Base-by-base conservation (phyloP, 352 stramenopile genomes). In the Aphanomyces euteiches region DNA sequence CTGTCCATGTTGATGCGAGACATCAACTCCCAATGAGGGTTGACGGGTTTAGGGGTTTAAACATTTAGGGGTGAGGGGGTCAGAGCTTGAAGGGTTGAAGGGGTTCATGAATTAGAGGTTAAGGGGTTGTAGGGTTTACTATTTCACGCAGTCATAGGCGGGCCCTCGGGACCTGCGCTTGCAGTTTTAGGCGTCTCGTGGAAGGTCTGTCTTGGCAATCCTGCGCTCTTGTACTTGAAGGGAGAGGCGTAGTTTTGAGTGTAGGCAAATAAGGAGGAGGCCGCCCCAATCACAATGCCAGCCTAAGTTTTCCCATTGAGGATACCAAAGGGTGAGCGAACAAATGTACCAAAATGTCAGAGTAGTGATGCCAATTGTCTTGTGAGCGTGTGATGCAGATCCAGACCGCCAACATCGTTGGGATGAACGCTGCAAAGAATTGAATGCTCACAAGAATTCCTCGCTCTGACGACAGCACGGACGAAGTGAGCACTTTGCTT, bases 301-400 rank as follows among this genome's bases (percentile, higher is more conserved):
- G 83, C 79, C 50, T 78, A 86, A 6, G 34, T 60, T 15, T 8
- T 15, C 53, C 1, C 1, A 34, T 60, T 10, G 15, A 21, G 19
- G 19, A 1, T 12, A 73, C 2, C 43, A 50, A n/a, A n/a, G 28
- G 28, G 43, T 2, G 17, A n/a, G 43, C 10, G 43, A n/a, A 50
- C 43, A n/a, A 28, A 50, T 71, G 40, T 68, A 88, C 85, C 63
- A 91, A 45, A 53, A 93, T 91, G 67, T 92, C 86, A 38, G 71
- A 83, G 75, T 92, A 94, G 74, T 94, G 82, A 66, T 94, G 86
- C 86, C 86, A 92, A 68, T 94, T 94, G 75, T 92, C 86, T 57
- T 90, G 80, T 37, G 83, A 88, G 56, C 86, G 86, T 15, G 86
- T 89, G 37, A 92, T 73, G 2, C 80, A 76, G 45, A 92, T 81